Base-by-base conservation (phyloP, 768 basidiomycete species). In the Phylloporus sp. region DNA sequence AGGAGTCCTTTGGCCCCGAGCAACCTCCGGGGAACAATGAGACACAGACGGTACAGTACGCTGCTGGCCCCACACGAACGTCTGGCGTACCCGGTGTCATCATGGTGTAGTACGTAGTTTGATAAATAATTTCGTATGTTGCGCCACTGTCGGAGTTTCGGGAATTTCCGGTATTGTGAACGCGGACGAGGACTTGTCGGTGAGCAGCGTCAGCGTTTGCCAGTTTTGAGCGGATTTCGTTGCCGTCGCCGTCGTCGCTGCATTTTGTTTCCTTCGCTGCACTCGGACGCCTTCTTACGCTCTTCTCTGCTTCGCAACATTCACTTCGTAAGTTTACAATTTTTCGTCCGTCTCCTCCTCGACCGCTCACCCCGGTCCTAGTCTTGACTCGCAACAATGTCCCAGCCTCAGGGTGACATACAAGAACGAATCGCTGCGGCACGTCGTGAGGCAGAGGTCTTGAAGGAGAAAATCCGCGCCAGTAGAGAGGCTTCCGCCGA, bases 391-490 rank as follows among this genome's bases (percentile, higher is more conserved):
- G 36, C 33, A 52, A 56, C 48, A 57, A 90, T 89, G 87, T 82
- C 87, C 60, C 85, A 87, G 75, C 76, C 75, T 48, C 84, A 84
- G 70, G 79, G 81, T 67, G 88, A 90, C 65, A 88, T 90, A 59
- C 88, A 90, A 66, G 88, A 90, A 72, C 75, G 88, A 60, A 98
- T 99, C 67, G 91, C 95, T 35, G 90, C 94, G 43, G 95, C 96
- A 48, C 84, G 95, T 58, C 79, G 96, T 65, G 96, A 98, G 71
- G 93, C 93, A 36, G 95, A 98, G 71, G 86, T 81, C 63, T 69
- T 99, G 72, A 99, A 96, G 74, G 96, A 99, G 79, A 95, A 94
- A 82, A 99, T 99, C 66, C 78, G 94, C 62, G 86, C 90, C 39
- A 95, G 90, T 70, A 86, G 84, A 65, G 96, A 98, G 69, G 90